These are phyloP conservation scores for Vigna trinervia DNA, from an alignment of 306 rosid genomes.

Conservation along the genomic window DNA sequence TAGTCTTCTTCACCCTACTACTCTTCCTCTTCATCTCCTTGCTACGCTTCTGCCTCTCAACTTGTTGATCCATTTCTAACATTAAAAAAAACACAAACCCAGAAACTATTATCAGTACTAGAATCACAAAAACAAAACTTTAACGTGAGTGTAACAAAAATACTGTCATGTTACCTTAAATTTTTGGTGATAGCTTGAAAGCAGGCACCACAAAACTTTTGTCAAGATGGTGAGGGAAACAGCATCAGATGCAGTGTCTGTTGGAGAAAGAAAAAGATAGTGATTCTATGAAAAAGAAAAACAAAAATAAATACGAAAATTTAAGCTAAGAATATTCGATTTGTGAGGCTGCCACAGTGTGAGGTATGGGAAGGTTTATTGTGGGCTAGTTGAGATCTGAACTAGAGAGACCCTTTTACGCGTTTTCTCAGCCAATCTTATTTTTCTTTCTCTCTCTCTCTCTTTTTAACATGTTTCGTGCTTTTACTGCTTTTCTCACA, in stretches of 20 bases:
- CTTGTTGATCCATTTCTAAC: slow-evolving; percentile 47
- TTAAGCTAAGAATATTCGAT: slow-evolving; percentile 50
- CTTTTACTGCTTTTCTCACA: slow-evolving; percentile 4
- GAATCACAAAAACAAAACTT: not conserved
- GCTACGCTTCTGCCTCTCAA: slow-evolving; percentile 31
- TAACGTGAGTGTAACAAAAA: not conserved
- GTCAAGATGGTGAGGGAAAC: not conserved
- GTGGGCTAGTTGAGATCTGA: slow-evolving; percentile 23
- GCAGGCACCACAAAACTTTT: not conserved
- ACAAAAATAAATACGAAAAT: not conserved
- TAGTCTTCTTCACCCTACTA: not conserved
- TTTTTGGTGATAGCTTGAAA: slow-evolving; percentile 4
- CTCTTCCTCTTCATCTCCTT: slow-evolving; percentile 48
- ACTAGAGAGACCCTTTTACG: not conserved
- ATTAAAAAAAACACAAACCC: slow-evolving; percentile 3
- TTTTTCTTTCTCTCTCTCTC: not conserved
- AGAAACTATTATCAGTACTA: slow-evolving; percentile 1
- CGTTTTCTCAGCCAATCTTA: not conserved
- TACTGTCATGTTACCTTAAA: slow-evolving; percentile 5
- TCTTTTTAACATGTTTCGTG: not conserved
- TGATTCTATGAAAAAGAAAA: slow-evolving; percentile 14
- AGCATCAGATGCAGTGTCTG: slow-evolving; percentile 35
- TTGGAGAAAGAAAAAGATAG: slow-evolving; percentile 20
- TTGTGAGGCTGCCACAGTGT: slow-evolving; percentile 37
- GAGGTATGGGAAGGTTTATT: slow-evolving; percentile 27